A percentile compares a stretch with the other conserved stretches of the same genome.
Evolutionary conservation across 352 stramenopile genomes (phyloP).

Genomic region (Elongisporangium anandrum): DNA sequence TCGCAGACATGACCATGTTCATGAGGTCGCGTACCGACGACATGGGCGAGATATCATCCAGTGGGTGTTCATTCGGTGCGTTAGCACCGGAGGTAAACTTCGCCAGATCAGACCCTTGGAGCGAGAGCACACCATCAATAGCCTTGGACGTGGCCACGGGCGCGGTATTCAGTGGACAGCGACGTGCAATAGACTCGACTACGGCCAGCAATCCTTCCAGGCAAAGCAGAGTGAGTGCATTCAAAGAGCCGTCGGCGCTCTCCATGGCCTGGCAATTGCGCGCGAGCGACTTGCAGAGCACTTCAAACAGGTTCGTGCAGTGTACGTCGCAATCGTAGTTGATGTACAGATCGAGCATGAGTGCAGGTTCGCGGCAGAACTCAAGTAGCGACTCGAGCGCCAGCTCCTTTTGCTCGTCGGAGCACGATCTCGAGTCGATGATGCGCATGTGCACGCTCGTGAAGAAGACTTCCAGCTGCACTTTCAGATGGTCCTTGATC

Average conservation of each 20-base stretch:
- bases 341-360: slow-evolving; percentile 98
- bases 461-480: slow-evolving; percentile 99
- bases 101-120: slow-evolving; percentile 67
- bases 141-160: slow-evolving; percentile 15
- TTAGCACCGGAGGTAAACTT: slow-evolving; percentile 44
- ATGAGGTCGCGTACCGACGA: slow-evolving; percentile 81
- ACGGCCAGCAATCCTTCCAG: slow-evolving; percentile 90
- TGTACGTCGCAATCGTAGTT: slow-evolving; percentile 99
- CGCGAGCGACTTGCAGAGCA: slow-evolving; percentile 92
- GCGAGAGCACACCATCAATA: slow-evolving; percentile 29
- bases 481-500: slow-evolving; percentile 98
- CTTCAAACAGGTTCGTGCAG: slow-evolving; percentile 98
- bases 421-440: slow-evolving; percentile 81
- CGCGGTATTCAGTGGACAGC: slow-evolving; percentile 60
- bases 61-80: slow-evolving; percentile 37
- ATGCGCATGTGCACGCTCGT: slow-evolving; percentile 96
- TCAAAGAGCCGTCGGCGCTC: slow-evolving; percentile 48
- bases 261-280: slow-evolving; percentile 81
- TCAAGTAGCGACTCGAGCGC: slow-evolving; percentile 94
- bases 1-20: slow-evolving; percentile 78
- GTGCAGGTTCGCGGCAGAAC: slow-evolving; percentile 95
- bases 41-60: slow-evolving; percentile 82
- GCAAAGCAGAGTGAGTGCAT: slow-evolving; percentile 68
- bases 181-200: slow-evolving; percentile 90
- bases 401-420: slow-evolving; percentile 82